phyloP scores from a whole-genome alignment of 1,284 basidiomycete genomes.

The Trichosporon ovoides region DNA sequence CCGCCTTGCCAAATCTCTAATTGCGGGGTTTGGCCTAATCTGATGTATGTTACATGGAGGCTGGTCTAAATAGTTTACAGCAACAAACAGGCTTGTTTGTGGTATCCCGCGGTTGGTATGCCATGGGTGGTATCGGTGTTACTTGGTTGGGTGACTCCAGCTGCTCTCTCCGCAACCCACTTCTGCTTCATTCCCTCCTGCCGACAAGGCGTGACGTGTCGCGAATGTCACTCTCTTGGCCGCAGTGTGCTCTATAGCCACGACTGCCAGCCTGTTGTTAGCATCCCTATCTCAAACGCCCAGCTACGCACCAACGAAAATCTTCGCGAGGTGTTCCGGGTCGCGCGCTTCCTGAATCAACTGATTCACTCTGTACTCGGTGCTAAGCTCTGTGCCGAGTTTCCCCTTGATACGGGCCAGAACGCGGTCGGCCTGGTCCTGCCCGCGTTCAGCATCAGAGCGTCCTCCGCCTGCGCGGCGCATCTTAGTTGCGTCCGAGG shows the following conservation, averaged over 20 bases:
- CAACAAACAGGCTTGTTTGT: background rate
- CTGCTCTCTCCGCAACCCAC: too few species aligned
- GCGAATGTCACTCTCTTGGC: too few species aligned
- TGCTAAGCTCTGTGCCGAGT: conserved; percentile 74
- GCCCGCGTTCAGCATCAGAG: conserved; percentile 49
- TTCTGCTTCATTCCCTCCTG: too few species aligned
- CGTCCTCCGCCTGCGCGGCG: conserved; percentile 30
- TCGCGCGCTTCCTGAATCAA: conserved; percentile 86
- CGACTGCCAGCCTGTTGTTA: conserved; percentile 23
- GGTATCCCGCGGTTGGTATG: too few species aligned
- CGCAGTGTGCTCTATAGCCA: conserved; percentile 14
- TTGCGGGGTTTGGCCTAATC: too few species aligned
- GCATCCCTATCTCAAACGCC: background rate
- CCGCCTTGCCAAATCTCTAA: too few species aligned
- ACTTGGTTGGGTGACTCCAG: too few species aligned
- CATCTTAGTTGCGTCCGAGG: conserved; percentile 60
- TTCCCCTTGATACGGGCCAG: conserved; percentile 72
- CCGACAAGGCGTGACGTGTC: too few species aligned
- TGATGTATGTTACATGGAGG: background rate
- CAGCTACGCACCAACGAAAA: conserved; percentile 59
- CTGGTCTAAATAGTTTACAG: background rate
- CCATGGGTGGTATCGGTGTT: too few species aligned
- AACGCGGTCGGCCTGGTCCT: conserved; percentile 85
- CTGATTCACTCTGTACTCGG: conserved; percentile 90
- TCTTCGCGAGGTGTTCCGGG: conserved; percentile 65